Evolutionary conservation across 805 yeast genomes (phyloP).

Genomic region (Alloascoidea africana): DNA sequence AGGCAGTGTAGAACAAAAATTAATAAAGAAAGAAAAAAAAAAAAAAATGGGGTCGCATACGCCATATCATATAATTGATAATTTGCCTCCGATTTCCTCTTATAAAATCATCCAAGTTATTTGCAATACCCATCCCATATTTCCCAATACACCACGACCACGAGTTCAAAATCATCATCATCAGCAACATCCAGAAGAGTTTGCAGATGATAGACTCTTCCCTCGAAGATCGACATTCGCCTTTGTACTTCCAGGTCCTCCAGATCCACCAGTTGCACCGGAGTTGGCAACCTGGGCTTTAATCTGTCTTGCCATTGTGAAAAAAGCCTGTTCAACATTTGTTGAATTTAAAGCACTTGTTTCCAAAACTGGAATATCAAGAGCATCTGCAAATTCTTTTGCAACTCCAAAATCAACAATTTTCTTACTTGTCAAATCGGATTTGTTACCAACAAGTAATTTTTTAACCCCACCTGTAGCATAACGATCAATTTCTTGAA

Average conservation of each 20-base stretch:
- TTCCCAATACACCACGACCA: no score
- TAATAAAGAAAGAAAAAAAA: no score
- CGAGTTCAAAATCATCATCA: no score
- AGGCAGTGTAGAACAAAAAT: no score
- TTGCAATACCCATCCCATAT: no score
- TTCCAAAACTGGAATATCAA: constrained; percentile 89
- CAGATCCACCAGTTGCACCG: constrained; percentile 23
- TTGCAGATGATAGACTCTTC: constrained; percentile 15
- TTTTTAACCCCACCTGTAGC: constrained; percentile 97
- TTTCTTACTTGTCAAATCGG: constrained; percentile 85
- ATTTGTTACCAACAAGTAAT: constrained; percentile 90
- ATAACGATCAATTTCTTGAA: constrained; percentile 96
- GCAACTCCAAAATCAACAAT: constrained; percentile 94
- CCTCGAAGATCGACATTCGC: constrained; percentile 23
- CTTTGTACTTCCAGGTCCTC: constrained; percentile 24
- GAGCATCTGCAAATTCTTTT: constrained; percentile 92
- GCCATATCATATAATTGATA: no score
- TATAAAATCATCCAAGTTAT: no score
- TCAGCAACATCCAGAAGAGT: constrained; percentile 20
- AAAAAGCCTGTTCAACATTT: constrained; percentile 95
- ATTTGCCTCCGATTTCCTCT: no score
- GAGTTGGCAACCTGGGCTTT: constrained; percentile 81
- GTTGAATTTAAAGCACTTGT: constrained; percentile 92
- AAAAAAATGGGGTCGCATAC: no score
- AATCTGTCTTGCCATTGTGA: constrained; percentile 97